Base-by-base conservation (phyloP, 2,329 filamentous ascomycete genomes). In the Fusarium metavorans region DNA sequence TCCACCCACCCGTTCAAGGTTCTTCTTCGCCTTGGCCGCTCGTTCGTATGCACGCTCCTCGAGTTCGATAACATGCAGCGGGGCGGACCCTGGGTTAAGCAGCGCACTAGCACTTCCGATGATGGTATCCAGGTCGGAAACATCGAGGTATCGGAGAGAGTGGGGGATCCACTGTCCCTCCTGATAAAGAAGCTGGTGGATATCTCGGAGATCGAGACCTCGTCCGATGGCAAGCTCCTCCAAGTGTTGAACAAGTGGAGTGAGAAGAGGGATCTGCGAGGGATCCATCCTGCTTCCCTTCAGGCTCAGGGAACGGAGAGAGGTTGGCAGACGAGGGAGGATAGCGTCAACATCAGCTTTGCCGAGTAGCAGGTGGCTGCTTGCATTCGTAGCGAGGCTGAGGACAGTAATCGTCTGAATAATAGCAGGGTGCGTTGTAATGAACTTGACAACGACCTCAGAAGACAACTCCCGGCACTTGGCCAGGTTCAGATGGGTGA, bases 401-500 rank as follows among this genome's bases (percentile, higher is more conserved):
- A 97, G 86, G 77, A 92, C 95, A 35, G 93, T 87, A 30, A 97
- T 86, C 4, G 85, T 86, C 35, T 89, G 85, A 68, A 86, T 88
- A 50, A 91, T 91, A 4, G 94, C 92, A 2, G 93, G 92, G 79
- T 96, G 94, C 32, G 88, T 89, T 16, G 88, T 87, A 68, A 96
- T 82, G 79, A 96, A 95, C 67, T 92, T 87, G 71, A 95, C 90
- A 18, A 96, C 89, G 10, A 85, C 88, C 16, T 89, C 84, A 1
- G 93, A 91, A 11, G 90, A 90, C 63, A 97, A 86, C 63, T 90
- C 87, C 62, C 90, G 91, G 85, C 94, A 96, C 82, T 93, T 94
- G 72, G 92, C 91, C 56, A 97, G 84, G 78, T 95, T 95, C 64
- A 97, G 85, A 80, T 97, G 94, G 1, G 92, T 95, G 73, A 96